phyloP scores from a whole-genome alignment of 495 filamentous ascomycete species.

The Neurospora intermedia region DNA sequence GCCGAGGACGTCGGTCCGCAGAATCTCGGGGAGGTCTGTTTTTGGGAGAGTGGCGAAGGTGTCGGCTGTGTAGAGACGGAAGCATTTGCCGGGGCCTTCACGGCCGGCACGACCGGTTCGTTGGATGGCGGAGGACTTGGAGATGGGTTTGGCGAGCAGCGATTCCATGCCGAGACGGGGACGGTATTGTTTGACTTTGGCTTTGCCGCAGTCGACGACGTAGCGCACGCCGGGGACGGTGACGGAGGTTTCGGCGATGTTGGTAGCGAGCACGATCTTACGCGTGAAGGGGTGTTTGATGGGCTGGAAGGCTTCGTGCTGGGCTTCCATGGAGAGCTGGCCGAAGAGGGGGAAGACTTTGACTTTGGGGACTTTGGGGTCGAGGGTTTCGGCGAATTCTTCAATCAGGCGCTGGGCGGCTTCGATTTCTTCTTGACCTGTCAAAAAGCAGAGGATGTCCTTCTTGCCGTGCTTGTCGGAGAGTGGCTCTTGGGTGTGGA shows the following conservation, averaged over 20 bases:
- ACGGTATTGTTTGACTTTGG: conserved; percentile 87
- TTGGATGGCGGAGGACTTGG: conserved; percentile 87
- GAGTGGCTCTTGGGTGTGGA: conserved; percentile 77
- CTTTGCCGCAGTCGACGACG: conserved; percentile 89
- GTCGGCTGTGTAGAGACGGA: conserved; percentile 76
- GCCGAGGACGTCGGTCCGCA: conserved; percentile 76
- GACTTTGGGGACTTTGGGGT: conserved; percentile 62
- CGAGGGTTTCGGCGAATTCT: conserved; percentile 61
- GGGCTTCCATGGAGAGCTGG: conserved; percentile 53
- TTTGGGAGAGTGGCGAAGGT: conserved; percentile 62
- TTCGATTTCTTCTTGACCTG: conserved; percentile 89
- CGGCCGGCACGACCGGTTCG: conserved; percentile 85
- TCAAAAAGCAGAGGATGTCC: conserved; percentile 88
- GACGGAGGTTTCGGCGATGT: conserved; percentile 96
- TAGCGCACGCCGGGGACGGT: conserved; percentile 87
- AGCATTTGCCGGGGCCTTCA: conserved; percentile 85
- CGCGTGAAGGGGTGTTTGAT: conserved; percentile 60
- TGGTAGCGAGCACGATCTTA: conserved; percentile 87
- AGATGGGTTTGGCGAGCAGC: conserved; percentile 81
- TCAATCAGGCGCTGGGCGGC: conserved; percentile 68
- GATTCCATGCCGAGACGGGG: conserved; percentile 80
- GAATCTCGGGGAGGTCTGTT: conserved; percentile 75
- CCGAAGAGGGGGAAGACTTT: conserved; percentile 38
- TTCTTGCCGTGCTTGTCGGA: conserved; percentile 46
- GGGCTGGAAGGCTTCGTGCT: conserved; percentile 76